phyloP scores from a whole-genome alignment of 768 basidiomycete genomes.

The Rhizopogon sp. region DNA sequence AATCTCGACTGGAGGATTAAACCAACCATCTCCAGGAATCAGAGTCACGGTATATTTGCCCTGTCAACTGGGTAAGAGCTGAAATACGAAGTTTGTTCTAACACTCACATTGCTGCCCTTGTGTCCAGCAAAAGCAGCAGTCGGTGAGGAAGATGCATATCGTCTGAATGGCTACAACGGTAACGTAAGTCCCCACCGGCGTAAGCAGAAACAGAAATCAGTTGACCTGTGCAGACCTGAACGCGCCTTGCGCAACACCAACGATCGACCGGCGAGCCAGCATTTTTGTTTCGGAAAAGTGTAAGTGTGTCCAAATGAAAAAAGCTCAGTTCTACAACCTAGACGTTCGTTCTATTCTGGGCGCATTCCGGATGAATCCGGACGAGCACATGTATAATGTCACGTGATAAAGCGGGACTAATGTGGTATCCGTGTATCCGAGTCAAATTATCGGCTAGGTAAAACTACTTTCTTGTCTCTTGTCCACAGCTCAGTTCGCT shows the following conservation, averaged over 20 bases:
- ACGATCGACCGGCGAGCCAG: conserved; percentile 53
- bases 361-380: background rate
- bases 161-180: conserved; percentile 44
- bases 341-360: conserved; percentile 2
- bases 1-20: conserved; percentile 15
- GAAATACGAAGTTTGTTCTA: background rate
- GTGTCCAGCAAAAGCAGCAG: conserved; percentile 86
- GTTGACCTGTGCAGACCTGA: conserved; percentile 45
- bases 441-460: too few species aligned
- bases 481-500: too few species aligned
- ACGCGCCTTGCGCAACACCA: conserved; percentile 49
- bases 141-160: conserved; percentile 71
- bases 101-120: conserved; percentile 78
- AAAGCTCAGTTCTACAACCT: conserved; percentile 4
- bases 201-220: background rate
- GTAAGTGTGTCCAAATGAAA: conserved; percentile 14
- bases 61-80: conserved; percentile 33
- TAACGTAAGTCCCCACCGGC: conserved; percentile 8
- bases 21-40: conserved; percentile 90
- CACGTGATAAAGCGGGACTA: background rate
- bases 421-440: too few species aligned
- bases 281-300: conserved; percentile 40
- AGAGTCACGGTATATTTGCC: conserved; percentile 96
- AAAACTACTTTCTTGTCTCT: too few species aligned
- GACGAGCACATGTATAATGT: background rate